Percentiles rank a stretch among this genome's conserved stretches.
Conservation (phyloP, 768 basidiomycete genomes). For the Lactarius evosmus region DNA sequence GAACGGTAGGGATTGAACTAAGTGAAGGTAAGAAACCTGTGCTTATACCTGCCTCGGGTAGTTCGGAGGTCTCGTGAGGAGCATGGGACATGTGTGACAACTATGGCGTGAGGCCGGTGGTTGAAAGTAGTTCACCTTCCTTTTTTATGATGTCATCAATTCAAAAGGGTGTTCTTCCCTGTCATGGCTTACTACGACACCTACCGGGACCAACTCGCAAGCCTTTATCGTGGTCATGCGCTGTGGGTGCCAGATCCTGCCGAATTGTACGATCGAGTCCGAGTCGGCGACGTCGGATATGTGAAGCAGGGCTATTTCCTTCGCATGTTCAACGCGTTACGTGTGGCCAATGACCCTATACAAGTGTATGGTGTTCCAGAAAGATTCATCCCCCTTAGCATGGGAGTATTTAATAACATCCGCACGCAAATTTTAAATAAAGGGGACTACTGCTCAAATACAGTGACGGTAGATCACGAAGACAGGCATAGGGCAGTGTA, state of each 20-base stretch:
- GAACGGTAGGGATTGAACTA: too few relatives aligned
- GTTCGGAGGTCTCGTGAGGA: too few relatives aligned
- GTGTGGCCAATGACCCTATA: constrained; percentile 10
- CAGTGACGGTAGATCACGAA: constrained; percentile 1
- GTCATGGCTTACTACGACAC: neutral
- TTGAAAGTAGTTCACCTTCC: too few relatives aligned
- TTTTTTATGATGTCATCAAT: too few relatives aligned
- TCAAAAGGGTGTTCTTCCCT: too few relatives aligned
- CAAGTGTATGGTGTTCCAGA: constrained; percentile 11
- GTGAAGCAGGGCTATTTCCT: constrained; percentile 26
- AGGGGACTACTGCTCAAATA: constrained; percentile 14
- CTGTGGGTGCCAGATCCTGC: constrained; percentile 28
- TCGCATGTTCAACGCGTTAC: constrained; percentile 27
- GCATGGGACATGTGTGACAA: too few relatives aligned
- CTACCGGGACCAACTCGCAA: neutral
- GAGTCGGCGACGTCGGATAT: constrained; percentile 29
- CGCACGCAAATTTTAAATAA: neutral
- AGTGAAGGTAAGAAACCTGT: too few relatives aligned
- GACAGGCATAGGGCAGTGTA: constrained; percentile 10
- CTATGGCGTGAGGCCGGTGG: too few relatives aligned
- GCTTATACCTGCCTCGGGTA: too few relatives aligned
- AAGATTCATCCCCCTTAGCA: constrained; percentile 11
- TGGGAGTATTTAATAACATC: constrained; percentile 15
- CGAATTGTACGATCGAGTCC: constrained; percentile 26
- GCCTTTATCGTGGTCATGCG: neutral